Evolutionary conservation across 1,139 yeast species (phyloP), one percentile per base, ranked within the genome.

Genomic region (Meyerozyma athensensis): DNA sequence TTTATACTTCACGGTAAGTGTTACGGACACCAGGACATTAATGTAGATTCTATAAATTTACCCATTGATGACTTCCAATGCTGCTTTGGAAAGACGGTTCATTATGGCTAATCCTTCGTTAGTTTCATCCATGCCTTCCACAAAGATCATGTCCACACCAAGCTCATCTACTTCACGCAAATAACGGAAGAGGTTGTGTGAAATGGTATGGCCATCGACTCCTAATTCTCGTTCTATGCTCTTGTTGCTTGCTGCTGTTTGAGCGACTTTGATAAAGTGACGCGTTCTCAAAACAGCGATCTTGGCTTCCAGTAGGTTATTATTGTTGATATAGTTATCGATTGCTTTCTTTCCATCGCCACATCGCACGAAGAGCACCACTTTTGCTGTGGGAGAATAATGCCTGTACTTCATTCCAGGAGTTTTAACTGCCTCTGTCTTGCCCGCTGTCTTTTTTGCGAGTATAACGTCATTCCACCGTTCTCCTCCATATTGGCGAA

Each of bases 361-460:
- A 46, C 77, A 68, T 30, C 66, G 72, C 9, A 70, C 61, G 45
- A 87, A 79, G n/a, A 90, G 59, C 0, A 85, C 68, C 5, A 92
- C 97, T 42, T 75, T 78, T 0, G 97, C 96, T 3, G 74, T 73
- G 2, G 98, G 98, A 0, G 97, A 86, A 59, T 92, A 92, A 58
- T 92, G 98, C 49, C 86, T 80, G 57, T 92, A 92, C 55, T 92
- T 92, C 98, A 92, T 92, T 0, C 98, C 98, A 0, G 98, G 98
- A 0, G 98, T 92, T 48, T 85, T 74, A 0, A 90, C 97, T 0
- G 80, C 71, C 51, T 85, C 96, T 37, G 70, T 59, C 17, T 70
- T 68, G 2, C 75, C 81, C 0, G 90, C 87, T 0, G 77, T 74
- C 43, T 78, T 74, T 47, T 77, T 80, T 1, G 86, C 94, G 4